These are phyloP conservation scores for Lachancea mirantina DNA, from an alignment of 805 yeast species.

Conservation along the genomic window DNA sequence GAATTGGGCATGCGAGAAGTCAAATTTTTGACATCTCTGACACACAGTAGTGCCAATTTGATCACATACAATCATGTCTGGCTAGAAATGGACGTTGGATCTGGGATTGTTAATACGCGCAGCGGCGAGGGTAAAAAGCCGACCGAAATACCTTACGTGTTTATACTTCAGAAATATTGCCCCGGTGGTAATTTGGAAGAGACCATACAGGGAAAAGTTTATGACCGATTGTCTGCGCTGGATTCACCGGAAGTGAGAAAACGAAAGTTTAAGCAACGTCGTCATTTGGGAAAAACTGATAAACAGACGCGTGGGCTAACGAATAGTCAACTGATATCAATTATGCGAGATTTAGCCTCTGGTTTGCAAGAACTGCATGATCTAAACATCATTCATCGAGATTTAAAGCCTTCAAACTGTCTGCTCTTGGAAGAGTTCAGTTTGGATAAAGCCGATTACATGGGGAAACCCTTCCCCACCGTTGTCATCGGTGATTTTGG, in stretches of 20 bases:
- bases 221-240: constrained; percentile 32
- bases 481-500: constrained; percentile 85
- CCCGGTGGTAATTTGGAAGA: constrained; percentile 83
- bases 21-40: constrained; percentile 48
- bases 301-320: constrained; percentile 33
- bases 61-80: constrained; percentile 88
- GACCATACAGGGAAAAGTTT: constrained; percentile 35
- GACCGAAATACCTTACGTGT: constrained; percentile 56
- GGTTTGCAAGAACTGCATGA: constrained; percentile 71
- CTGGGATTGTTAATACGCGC: constrained; percentile 22
- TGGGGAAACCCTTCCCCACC: constrained; percentile 43
- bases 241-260: constrained; percentile 36
- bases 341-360: constrained; percentile 56
- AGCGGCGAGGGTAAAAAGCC: constrained; percentile 13
- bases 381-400: constrained; percentile 77
- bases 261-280: constrained; percentile 26
- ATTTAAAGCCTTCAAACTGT: constrained; percentile 85
- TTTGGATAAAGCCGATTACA: constrained; percentile 14
- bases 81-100: constrained; percentile 62
- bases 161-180: constrained; percentile 79
- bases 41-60: constrained; percentile 49
- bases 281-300: constrained; percentile 10
- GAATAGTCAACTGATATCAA: constrained; percentile 56
- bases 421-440: constrained; percentile 37
- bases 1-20: constrained; percentile 72